Conservation (phyloP, 805 yeast species). For the Hanseniaspora mollemarum region DNA sequence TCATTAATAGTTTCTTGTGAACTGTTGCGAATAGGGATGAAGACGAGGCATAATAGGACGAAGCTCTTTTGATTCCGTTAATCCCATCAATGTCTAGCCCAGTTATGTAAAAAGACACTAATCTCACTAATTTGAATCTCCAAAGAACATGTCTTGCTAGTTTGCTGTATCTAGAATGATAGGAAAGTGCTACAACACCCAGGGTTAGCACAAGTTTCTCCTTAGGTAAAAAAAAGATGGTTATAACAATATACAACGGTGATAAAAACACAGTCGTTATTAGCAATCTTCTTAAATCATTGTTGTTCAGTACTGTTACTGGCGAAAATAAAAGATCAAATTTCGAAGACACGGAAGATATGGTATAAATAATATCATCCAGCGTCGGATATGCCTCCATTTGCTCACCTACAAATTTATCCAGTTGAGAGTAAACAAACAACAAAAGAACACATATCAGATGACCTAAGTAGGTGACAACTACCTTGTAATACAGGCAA, state of each 20-base stretch:
- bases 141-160: slow-evolving; percentile 76
- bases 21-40: slow-evolving; percentile 34
- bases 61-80: slow-evolving; percentile 26
- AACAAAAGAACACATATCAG: slow-evolving; percentile 51
- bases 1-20: slow-evolving; percentile 30
- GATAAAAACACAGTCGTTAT: slow-evolving; percentile 78
- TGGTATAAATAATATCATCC: slow-evolving; percentile 70
- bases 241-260: slow-evolving; percentile 65
- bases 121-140: slow-evolving; percentile 62
- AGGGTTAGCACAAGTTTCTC: slow-evolving; percentile 47
- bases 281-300: slow-evolving; percentile 67
- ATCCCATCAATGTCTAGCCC: slow-evolving; percentile 66
- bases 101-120: slow-evolving; percentile 67
- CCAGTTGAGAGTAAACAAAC: slow-evolving; percentile 48
- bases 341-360: slow-evolving; percentile 63
- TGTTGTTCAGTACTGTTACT: slow-evolving; percentile 62
- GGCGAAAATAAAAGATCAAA: slow-evolving; percentile 72
- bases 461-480: slow-evolving; percentile 77
- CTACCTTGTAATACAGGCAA: slow-evolving; percentile 66
- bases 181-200: slow-evolving; percentile 57
- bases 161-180: slow-evolving; percentile 76
- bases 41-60: slow-evolving; percentile 26
- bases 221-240: slow-evolving; percentile 61
- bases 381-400: slow-evolving; percentile 63
- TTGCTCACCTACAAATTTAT: slow-evolving; percentile 44